A percentile compares a stretch with the other conserved stretches of the same genome.
phyloP scores from a whole-genome alignment of 2,329 filamentous ascomycete species.

The Zymoseptoria tritici region DNA sequence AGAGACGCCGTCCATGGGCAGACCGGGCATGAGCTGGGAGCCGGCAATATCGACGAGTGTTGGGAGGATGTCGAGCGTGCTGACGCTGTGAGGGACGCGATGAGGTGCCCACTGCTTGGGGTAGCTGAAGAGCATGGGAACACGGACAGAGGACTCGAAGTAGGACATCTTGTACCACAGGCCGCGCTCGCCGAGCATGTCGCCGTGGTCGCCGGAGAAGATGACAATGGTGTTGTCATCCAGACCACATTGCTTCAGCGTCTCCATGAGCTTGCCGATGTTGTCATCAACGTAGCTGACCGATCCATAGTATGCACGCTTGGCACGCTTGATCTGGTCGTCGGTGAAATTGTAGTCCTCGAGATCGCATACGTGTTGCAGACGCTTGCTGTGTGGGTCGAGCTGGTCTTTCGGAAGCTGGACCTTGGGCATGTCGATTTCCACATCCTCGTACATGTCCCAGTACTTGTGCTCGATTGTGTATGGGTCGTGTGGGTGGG shows the following conservation, averaged over 20 bases:
- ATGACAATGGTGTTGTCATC: constrained; percentile 83
- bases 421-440: constrained; percentile 75
- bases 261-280: constrained; percentile 71
- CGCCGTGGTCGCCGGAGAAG: constrained; percentile 88
- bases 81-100: constrained; percentile 75
- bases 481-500: constrained; percentile 91
- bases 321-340: constrained; percentile 77
- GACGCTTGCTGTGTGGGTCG: constrained; percentile 77
- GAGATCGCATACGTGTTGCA: constrained; percentile 79
- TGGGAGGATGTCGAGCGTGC: constrained; percentile 81
- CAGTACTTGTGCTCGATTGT: constrained; percentile 91
- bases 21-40: constrained; percentile 56
- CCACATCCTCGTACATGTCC: constrained; percentile 82
- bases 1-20: constrained; percentile 82
- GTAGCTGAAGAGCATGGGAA: constrained; percentile 78
- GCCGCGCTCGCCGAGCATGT: constrained; percentile 89
- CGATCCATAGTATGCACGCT: constrained; percentile 84
- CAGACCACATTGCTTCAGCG: constrained; percentile 70
- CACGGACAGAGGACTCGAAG: constrained; percentile 83
- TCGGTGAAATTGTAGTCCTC: constrained; percentile 77
- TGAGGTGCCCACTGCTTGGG: constrained; percentile 68
- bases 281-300: constrained; percentile 93
- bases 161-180: constrained; percentile 98
- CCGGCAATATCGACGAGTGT: constrained; percentile 80
- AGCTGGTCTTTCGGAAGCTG: constrained; percentile 72